phyloP scores from a whole-genome alignment of 2,329 filamentous ascomycete species.

The Neofusicoccum sp. region DNA sequence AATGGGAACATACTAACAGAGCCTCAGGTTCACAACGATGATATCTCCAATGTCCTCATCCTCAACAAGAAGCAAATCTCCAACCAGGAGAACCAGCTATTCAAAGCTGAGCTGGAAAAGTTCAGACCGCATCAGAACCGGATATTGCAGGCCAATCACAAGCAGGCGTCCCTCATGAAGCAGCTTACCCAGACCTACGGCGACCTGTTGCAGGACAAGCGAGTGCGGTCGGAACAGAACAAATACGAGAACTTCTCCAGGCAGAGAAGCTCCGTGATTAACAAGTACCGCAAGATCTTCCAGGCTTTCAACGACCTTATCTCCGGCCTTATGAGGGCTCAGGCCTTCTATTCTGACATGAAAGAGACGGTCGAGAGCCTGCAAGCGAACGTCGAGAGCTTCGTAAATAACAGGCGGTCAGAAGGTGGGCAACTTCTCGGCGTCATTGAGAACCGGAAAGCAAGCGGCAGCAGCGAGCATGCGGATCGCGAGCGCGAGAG shows the following conservation, averaged over 20 bases:
- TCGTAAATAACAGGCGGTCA: slow-evolving; percentile 89
- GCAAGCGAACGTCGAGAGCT: slow-evolving; percentile 93
- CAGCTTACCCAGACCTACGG: slow-evolving; percentile 89
- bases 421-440: slow-evolving; percentile 89
- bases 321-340: slow-evolving; percentile 82
- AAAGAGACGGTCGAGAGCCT: slow-evolving; percentile 89
- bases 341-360: slow-evolving; percentile 95
- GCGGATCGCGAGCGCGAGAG: slow-evolving; percentile 87
- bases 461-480: slow-evolving; percentile 57
- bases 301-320: slow-evolving; percentile 90
- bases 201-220: slow-evolving; percentile 86
- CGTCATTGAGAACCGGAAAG: slow-evolving; percentile 81
- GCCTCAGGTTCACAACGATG: slow-evolving; percentile 83
- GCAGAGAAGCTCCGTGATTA: slow-evolving; percentile 78
- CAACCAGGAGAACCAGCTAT: slow-evolving; percentile 88
- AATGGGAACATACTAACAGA: slow-evolving; percentile 13
- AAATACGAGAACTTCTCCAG: slow-evolving; percentile 90
- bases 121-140: slow-evolving; percentile 92
- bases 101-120: slow-evolving; percentile 96
- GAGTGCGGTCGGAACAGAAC: slow-evolving; percentile 89
- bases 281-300: slow-evolving; percentile 86
- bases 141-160: slow-evolving; percentile 90
- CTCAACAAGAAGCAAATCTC: slow-evolving; percentile 96
- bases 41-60: slow-evolving; percentile 96
- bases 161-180: slow-evolving; percentile 92